These are phyloP conservation scores for Colletotrichum gloeosporioides DNA, from an alignment of 2,329 filamentous ascomycete species.

Conservation along the genomic window DNA sequence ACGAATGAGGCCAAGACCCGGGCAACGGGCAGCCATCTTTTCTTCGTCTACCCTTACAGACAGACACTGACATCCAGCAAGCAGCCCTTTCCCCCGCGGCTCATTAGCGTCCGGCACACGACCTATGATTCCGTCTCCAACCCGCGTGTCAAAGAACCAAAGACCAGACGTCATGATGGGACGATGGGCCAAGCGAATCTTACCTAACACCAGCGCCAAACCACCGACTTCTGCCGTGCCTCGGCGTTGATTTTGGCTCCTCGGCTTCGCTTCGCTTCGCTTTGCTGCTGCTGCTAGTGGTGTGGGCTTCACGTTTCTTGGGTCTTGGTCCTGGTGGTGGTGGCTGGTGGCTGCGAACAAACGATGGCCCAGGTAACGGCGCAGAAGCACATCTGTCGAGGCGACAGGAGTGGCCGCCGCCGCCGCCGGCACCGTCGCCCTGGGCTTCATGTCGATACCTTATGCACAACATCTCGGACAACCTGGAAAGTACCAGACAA, in stretches of 20 bases:
- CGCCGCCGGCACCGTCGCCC: neutral
- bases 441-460: neutral
- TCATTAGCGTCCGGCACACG: neutral
- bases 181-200: neutral
- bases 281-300: neutral
- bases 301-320: neutral
- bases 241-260: neutral
- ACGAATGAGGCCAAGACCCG: neutral
- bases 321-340: neutral
- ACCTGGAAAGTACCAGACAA: neutral
- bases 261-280: neutral
- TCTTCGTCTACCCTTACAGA: neutral
- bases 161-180: slow-evolving; percentile 14
- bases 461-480: slow-evolving; percentile 18
- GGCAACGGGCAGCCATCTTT: neutral
- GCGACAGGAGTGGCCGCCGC: neutral
- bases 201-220: neutral
- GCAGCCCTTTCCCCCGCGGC: neutral
- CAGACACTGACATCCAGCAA: neutral
- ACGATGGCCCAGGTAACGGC: neutral
- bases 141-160: neutral
- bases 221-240: neutral
- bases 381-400: neutral
- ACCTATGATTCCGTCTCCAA: neutral
- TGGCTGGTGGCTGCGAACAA: neutral